Conservation (phyloP, 345 rosid species). For the Arabis hirsuta region DNA sequence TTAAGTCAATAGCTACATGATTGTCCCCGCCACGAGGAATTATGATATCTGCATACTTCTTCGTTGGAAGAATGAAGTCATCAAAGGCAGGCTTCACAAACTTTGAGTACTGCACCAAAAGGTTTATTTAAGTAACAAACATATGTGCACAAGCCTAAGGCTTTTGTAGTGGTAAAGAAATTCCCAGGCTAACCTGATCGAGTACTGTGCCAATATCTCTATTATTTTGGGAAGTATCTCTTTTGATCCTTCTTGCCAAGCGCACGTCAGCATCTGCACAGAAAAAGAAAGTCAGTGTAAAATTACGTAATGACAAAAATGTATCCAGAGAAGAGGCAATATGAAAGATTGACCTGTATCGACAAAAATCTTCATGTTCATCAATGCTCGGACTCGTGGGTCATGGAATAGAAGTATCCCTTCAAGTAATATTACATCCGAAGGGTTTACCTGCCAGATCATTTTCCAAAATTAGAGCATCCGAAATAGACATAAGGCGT, state of each 20-base stretch:
- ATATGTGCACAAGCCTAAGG: not conserved
- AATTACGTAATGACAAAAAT: not conserved
- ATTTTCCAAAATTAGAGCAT: constrained; percentile 22
- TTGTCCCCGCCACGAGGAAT: constrained; percentile 99
- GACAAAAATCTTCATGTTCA: constrained; percentile 96
- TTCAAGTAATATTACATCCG: constrained; percentile 87
- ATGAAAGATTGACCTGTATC: constrained; percentile 70
- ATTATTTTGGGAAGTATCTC: constrained; percentile 82
- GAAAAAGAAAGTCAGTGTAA: constrained; percentile 44
- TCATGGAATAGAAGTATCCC: constrained; percentile 91
- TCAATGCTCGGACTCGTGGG: constrained; percentile 75
- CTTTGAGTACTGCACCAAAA: constrained; percentile 80
- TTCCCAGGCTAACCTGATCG: constrained; percentile 66
- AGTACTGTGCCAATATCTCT: constrained; percentile 83
- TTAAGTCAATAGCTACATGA: constrained; percentile 91
- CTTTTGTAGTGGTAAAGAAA: constrained; percentile 4
- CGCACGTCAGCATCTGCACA: constrained; percentile 98
- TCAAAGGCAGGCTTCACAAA: constrained; percentile 97
- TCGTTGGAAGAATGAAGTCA: constrained; percentile 97
- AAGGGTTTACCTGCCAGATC: constrained; percentile 79
- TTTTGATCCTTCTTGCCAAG: constrained; percentile 91
- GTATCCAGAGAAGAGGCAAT: not conserved
- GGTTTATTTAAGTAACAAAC: not conserved
- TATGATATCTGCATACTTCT: constrained; percentile 89
- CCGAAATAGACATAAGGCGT: not conserved